Percentiles rank a stretch among this genome's conserved stretches.
These are phyloP conservation scores for Ophioceras dolichostomum DNA, from an alignment of 2,329 filamentous ascomycete genomes.

Conservation along the genomic window DNA sequence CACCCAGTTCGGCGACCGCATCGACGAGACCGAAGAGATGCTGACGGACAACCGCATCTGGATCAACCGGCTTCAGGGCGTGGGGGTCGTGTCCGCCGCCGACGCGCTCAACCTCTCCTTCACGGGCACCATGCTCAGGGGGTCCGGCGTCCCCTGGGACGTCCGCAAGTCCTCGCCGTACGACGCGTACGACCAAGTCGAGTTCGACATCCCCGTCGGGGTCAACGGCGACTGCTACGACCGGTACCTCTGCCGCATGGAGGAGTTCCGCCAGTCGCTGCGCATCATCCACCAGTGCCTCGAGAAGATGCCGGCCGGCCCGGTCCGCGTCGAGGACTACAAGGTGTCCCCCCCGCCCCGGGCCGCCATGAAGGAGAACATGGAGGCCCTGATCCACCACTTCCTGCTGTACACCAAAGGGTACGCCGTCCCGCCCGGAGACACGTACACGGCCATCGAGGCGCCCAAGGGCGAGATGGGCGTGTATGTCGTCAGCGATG, in stretches of 20 bases:
- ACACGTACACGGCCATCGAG: constrained; percentile 97
- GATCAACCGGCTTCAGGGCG: constrained; percentile 82
- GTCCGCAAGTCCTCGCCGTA: constrained; percentile 95
- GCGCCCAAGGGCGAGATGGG: constrained; percentile 99
- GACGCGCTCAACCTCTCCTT: constrained; percentile 98
- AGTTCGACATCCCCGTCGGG: constrained; percentile 95
- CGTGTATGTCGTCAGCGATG: constrained; percentile 91
- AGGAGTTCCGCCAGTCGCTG: constrained; percentile 96
- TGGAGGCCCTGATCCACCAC: constrained; percentile 99
- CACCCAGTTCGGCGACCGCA: constrained; percentile 94
- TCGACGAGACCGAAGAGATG: constrained; percentile 97
- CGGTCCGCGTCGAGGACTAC: constrained; percentile 95
- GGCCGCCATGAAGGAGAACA: constrained; percentile 99
- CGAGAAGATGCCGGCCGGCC: constrained; percentile 96
- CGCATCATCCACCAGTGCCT: constrained; percentile 98
- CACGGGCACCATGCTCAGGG: constrained; percentile 93
- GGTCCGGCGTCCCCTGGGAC: constrained; percentile 92
- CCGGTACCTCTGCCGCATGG: constrained; percentile 97
- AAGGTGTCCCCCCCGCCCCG: constrained; percentile 95
- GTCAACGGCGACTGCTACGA: constrained; percentile 98
- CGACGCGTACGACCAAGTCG: constrained; percentile 94
- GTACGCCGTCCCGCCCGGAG: constrained; percentile 89
- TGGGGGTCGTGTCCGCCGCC: constrained; percentile 81
- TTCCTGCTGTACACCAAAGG: constrained; percentile 98
- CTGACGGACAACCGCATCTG: constrained; percentile 99